Percentiles rank a stretch among this genome's conserved stretches.
phyloP scores from a whole-genome alignment of 495 filamentous ascomycete species.

The Pyrenula massariospora region DNA sequence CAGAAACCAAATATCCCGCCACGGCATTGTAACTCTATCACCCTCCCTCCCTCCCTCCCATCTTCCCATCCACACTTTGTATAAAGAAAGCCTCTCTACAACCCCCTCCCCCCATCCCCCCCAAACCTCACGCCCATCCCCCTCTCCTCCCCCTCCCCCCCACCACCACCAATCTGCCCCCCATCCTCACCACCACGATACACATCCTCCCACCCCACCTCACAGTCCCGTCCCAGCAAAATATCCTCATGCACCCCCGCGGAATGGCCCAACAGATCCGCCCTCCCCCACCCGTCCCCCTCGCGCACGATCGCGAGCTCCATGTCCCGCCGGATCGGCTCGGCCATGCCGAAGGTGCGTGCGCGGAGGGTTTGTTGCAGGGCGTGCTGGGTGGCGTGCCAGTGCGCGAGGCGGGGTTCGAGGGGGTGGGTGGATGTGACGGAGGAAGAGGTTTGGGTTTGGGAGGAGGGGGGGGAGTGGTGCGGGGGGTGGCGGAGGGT shows the following conservation, averaged over 20 bases:
- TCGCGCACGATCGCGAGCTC: slow-evolving; percentile 69
- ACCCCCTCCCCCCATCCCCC: slow-evolving; percentile 1
- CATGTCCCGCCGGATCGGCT: slow-evolving; percentile 90
- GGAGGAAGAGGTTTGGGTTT: slow-evolving; percentile 17
- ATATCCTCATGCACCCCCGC: slow-evolving; percentile 65
- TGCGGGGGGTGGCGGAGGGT: slow-evolving; percentile 57
- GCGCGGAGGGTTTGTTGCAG: slow-evolving; percentile 81
- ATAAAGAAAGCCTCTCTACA: neutral
- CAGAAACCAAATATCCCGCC: neutral
- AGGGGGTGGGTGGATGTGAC: slow-evolving; percentile 71
- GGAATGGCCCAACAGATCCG: slow-evolving; percentile 29
- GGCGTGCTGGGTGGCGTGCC: slow-evolving; percentile 72
- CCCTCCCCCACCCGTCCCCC: slow-evolving; percentile 43
- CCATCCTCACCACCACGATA: slow-evolving; percentile 44
- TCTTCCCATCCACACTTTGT: slow-evolving; percentile 9
- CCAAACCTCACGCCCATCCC: neutral
- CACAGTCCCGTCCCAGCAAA: slow-evolving; percentile 61
- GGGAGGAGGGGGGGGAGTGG: slow-evolving; percentile 52
- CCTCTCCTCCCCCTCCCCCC: slow-evolving; percentile 6
- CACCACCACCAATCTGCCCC: neutral
- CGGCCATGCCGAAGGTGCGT: slow-evolving; percentile 81
- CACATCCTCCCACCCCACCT: slow-evolving; percentile 84
- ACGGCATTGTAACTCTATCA: neutral
- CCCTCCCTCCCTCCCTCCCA: neutral
- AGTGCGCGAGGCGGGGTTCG: slow-evolving; percentile 73